phyloP scores from a whole-genome alignment of 164 flowering plant genomes.

The Tinospora cordifolia region DNA sequence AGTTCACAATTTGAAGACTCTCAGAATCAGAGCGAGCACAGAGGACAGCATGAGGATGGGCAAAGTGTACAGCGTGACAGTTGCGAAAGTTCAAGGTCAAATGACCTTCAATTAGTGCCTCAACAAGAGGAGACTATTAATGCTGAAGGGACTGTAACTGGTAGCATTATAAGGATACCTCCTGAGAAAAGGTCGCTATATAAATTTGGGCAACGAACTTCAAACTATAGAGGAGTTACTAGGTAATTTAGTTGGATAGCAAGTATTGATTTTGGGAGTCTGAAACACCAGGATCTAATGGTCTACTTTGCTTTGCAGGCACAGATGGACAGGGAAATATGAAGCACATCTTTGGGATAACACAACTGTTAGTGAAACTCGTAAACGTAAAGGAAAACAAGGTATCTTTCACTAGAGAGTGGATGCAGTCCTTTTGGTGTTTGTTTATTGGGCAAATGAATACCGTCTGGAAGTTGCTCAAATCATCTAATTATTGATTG shows the following conservation, averaged over 20 bases:
- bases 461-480: background rate
- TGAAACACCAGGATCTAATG: background rate
- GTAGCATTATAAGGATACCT: background rate
- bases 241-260: slow-evolving; percentile 10
- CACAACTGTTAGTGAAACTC: slow-evolving; percentile 10
- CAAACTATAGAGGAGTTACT: slow-evolving; percentile 20
- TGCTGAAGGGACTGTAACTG: background rate
- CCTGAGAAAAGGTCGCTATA: slow-evolving; percentile 8
- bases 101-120: background rate
- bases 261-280: background rate
- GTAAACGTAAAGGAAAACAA: slow-evolving; percentile 26
- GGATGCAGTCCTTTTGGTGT: background rate
- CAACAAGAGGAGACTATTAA: background rate
- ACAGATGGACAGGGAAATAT: slow-evolving; percentile 22
- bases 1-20: too few relatives aligned
- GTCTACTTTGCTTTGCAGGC: slow-evolving; percentile 7
- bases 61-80: background rate
- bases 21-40: background rate
- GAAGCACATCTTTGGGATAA: slow-evolving; percentile 24
- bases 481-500: background rate
- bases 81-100: background rate
- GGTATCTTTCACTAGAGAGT: slow-evolving; percentile 11
- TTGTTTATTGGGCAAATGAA: background rate
- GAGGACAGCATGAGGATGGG: background rate
- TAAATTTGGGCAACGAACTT: slow-evolving; percentile 9